Evolutionary conservation across 768 basidiomycete genomes (phyloP), one percentile per base, ranked within the genome.

Genomic region (Pisolithus orientalis): DNA sequence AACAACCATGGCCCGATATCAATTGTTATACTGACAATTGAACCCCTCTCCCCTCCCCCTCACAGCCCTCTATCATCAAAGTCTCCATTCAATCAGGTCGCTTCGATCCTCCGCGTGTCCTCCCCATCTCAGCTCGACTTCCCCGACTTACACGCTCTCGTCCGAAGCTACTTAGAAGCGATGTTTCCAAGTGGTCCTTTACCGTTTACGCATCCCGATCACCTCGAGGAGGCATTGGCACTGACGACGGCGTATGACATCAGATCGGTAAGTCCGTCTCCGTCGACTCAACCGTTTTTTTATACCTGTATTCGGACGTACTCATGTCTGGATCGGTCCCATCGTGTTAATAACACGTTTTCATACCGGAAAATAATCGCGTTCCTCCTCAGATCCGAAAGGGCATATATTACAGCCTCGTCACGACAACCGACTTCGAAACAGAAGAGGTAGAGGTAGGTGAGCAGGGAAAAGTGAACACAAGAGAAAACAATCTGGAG

Each of bases 401-500:
- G 56, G 75, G 79, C 5, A 68, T 87, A 29, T 73, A 83, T 52
- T 89, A 90, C 63, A 78, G 73, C 59, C 70, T 86, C 28, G 76
- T 85, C 54, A 80, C 82, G 2, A 76, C 73, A 16, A 73, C 77
- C 34, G 73, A 85, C 55, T 79, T 84, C 57, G 79, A 82, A 49
- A 69, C 71, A 16, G 68, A 70, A 50, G 69, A 65, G 16, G n/a
- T n/a, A n/a, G n/a, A n/a, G n/a, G n/a, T n/a, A n/a, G n/a, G n/a
- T n/a, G 50, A 53, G 6, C 40, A 51, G 39, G 25, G 53, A 6
- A 51, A 50, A 25, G 50, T 54, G n/a, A 47, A 44, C 46, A 25
- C 1, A 1, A 21, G 14, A 39, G 17, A 14, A 57, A 31, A 16
- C 31, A 28, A 2, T 24, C 6, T 38, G 50, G 2, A 39, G 13